Percentiles rank a stretch among this genome's conserved stretches.
phyloP scores from a whole-genome alignment of 257 asterid genomes.

The Ophiorrhiza pumila region DNA sequence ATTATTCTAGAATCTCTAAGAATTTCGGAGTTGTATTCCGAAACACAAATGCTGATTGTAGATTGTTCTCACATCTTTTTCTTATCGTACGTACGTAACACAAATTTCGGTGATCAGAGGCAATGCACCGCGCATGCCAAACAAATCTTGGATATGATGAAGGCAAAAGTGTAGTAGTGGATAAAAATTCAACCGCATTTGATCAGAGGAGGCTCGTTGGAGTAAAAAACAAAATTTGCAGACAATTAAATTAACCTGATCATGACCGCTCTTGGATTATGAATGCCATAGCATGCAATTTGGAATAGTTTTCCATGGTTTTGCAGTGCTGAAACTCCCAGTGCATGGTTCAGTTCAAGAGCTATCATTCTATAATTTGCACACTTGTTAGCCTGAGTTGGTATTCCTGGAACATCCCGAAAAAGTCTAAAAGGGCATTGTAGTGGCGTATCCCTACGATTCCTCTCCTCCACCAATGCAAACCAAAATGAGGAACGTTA shows the following conservation, averaged over 20 bases:
- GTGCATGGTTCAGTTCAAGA: background rate
- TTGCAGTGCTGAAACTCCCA: no score
- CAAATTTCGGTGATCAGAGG: background rate
- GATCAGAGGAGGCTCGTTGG: background rate
- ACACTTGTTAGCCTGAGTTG: background rate
- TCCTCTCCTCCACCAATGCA: constrained; percentile 4
- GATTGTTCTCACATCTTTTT: background rate
- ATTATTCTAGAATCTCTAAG: no score
- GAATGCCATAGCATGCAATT: no score
- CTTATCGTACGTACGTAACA: no score
- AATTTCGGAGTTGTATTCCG: no score
- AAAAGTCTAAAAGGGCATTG: background rate
- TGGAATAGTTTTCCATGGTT: no score
- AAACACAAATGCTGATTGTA: background rate
- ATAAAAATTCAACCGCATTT: background rate
- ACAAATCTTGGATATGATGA: background rate
- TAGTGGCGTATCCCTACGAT: background rate
- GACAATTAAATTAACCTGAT: no score
- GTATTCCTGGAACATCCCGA: background rate
- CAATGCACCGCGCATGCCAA: background rate
- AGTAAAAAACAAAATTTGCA: background rate
- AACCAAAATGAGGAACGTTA: background rate
- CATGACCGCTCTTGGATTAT: no score
- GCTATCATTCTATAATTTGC: background rate
- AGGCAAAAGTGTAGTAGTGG: background rate